Base-by-base conservation (phyloP, 2,329 filamentous ascomycete species). In the Simplicillium aogashimaense region DNA sequence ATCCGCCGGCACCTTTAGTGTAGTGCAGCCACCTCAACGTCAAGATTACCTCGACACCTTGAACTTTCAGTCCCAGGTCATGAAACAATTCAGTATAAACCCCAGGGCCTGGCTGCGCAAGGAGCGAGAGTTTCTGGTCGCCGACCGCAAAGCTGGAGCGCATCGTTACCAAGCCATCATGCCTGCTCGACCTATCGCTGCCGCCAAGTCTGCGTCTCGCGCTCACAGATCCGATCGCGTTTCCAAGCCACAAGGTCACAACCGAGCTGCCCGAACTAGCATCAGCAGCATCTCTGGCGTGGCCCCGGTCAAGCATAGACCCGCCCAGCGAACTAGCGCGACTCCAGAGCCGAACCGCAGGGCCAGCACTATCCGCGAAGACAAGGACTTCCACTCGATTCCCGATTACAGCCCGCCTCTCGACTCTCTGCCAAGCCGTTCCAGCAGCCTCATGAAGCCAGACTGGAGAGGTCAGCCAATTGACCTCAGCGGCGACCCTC, bases 391-490 rank as follows among this genome's bases (percentile, higher is more conserved):
- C 60, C 67, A 72, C 35, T 67, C 77, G 3, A 69, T 94, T 28
- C 72, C 74, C 6, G 78, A 95, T 58, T 85, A 74, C 57, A 86
- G 79, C 38, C 87, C 87, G 35, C 78, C 83, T 1, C 54, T 79
- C 33, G 64, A 68, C 41, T 80, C 81, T 2, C 72, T 92, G 4
- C 77, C 80, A 7, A 65, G 66, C 48, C 80, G 80, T 52, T 64
- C 73, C 38, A 86, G 86, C 58, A 76, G 73, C 33, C 72, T 92
- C 50, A 25, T 25, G 20, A 90, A 89, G 67, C 81, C 86, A 18
- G 86, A 94, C 46, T 94, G 87, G 86, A 92, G 89, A 65, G 86
- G 85, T 7, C 76, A 79, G 45, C 75, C 81, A 31, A 76, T 92
- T 47, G 83, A 94, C 54, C 76, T 95, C 35, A 76, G 71, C 59